Base-by-base conservation (phyloP, 352 stramenopile species). In the Phytophthora vignae region DNA sequence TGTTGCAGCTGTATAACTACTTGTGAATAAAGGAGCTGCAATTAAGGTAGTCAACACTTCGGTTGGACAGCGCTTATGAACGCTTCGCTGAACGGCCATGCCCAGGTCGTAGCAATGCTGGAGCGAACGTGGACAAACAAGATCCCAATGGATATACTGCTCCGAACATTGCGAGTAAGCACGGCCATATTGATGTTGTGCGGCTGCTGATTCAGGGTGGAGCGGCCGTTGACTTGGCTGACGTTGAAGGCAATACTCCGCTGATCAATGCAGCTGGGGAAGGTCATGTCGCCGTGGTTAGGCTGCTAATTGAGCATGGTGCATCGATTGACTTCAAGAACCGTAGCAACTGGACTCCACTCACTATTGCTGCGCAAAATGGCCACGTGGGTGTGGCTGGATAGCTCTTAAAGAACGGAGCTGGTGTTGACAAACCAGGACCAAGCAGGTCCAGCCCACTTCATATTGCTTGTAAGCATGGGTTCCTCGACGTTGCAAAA, bases 121-220 rank as follows among this genome's bases (percentile, higher is more conserved):
- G 40, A 12, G 62, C 31, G 4, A n/a, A 31, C 9, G 40, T 70
- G 2, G 44, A 74, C 29, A 62, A 57, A 21, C 44, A 64, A 42
- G 27, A 12, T 10, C 11, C 29, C 19, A 40, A 57, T 17, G 60
- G 60, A 38, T 14, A 31, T 3, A 42, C 54, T 6, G 60, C 60
- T 25, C 36, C 70, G 0, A 22, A 29, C 2, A 50, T 66, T 33
- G 52, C 54, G 9, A 44, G 60, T 40, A 40, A 44, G 50, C 14
- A 25, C 25, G 60, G 48, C n/a, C 3, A 33, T 11, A 48, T 49
- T 3, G 48, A 49, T 27, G 25, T 66, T 15, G 53, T 54, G n/a
- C 42, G 46, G 21, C 9, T 64, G n/a, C 67, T 73, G 2, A 1
- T 73, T 14, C n/a, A 69, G 1, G 11, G 64, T 38, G 59, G 59